Percentiles rank a stretch among this genome's conserved stretches.
Evolutionary conservation across 2,329 filamentous ascomycete genomes (phyloP).

Genomic region (Curvularia verruculosa): DNA sequence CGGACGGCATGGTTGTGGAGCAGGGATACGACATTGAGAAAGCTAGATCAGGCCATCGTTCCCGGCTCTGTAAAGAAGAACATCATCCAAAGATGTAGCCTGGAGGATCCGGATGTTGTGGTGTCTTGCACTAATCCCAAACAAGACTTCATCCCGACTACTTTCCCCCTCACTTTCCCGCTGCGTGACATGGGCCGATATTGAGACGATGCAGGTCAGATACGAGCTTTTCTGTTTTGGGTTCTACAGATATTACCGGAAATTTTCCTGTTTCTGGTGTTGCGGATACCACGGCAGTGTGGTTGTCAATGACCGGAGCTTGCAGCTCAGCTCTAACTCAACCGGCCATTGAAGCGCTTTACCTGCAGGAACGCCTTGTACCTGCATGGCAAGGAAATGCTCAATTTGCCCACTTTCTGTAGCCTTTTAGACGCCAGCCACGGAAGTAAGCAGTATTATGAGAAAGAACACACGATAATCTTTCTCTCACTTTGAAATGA

Average conservation of each 20-base stretch:
- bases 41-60: no score
- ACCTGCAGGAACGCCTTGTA: neutral
- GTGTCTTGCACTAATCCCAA: slow-evolving; percentile 7
- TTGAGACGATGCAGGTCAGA: neutral
- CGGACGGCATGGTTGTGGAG: no score
- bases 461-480: neutral
- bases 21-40: no score
- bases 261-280: no score
- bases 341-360: neutral
- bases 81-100: no score
- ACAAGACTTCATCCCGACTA: slow-evolving; percentile 5
- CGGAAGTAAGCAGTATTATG: neutral
- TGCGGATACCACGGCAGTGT: neutral
- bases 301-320: neutral
- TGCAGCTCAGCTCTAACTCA: neutral
- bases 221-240: neutral
- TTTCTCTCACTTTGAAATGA: neutral
- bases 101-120: slow-evolving; percentile 1
- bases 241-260: no score
- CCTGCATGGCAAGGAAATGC: neutral
- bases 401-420: neutral
- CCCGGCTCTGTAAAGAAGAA: no score
- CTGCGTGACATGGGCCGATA: slow-evolving; percentile 1
- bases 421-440: no score
- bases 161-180: slow-evolving; percentile 7